Evolutionary conservation across 371 early-diverging fungal genomes (phyloP).

Genomic region (Mortierella sp.): DNA sequence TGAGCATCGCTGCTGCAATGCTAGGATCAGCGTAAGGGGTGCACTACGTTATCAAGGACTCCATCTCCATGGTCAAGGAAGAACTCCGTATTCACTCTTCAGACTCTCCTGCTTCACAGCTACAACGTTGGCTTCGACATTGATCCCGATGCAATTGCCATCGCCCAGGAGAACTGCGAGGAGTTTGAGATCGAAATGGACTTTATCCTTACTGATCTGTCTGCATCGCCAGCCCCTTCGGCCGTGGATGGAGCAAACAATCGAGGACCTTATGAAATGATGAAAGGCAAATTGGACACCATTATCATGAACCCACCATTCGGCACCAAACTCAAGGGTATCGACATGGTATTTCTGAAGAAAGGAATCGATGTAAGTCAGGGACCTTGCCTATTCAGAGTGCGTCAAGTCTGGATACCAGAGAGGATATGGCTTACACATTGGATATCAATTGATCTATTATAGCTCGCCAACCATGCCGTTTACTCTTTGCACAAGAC

Average conservation of each 20-base stretch:
- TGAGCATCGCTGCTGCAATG: constrained; percentile 56
- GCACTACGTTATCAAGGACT: constrained; percentile 1
- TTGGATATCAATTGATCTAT: not conserved
- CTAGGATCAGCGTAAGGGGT: constrained; percentile 44
- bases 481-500: constrained; percentile 89
- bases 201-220: constrained; percentile 65
- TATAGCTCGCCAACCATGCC: constrained; percentile 59
- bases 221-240: constrained; percentile 32
- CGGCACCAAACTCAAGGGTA: constrained; percentile 84
- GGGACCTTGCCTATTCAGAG: not conserved
- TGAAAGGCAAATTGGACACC: constrained; percentile 74
- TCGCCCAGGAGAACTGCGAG: constrained; percentile 76
- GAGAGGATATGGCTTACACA: not conserved
- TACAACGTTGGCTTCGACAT: constrained; percentile 82
- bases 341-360: constrained; percentile 82
- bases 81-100: constrained; percentile 7
- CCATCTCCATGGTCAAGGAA: not conserved
- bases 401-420: not conserved
- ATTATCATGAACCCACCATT: constrained; percentile 91
- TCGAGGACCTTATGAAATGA: constrained; percentile 50
- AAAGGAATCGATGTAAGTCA: constrained; percentile 72
- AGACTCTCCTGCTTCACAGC: constrained; percentile 16
- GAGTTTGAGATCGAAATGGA: constrained; percentile 75
- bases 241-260: constrained; percentile 16
- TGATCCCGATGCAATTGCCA: constrained; percentile 82